Percentiles rank a stretch among this genome's conserved stretches.
Conservation (phyloP, 2,329 filamentous ascomycete genomes). For the Alternaria ventricosa region DNA sequence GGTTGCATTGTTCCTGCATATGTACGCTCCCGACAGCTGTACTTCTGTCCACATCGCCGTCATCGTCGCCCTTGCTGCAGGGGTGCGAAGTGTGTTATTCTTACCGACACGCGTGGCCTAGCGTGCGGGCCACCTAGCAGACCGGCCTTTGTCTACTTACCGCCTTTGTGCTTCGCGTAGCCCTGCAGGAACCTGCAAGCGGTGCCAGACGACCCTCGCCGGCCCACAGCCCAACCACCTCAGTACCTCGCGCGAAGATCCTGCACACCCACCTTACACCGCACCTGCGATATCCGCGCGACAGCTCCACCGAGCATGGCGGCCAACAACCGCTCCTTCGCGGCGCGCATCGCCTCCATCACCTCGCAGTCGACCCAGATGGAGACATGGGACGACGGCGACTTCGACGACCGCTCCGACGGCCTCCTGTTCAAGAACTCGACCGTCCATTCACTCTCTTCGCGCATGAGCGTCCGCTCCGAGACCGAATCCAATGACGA, state of each 20-base stretch:
- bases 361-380: constrained; percentile 62
- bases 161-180: constrained; percentile 11
- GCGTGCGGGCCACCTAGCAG: constrained; percentile 7
- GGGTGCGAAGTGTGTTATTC: neutral
- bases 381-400: constrained; percentile 69
- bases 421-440: constrained; percentile 77
- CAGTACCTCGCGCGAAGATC: constrained; percentile 9
- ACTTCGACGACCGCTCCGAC: constrained; percentile 51
- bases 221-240: constrained; percentile 14
- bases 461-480: constrained; percentile 81
- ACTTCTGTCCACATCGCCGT: neutral
- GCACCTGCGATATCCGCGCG: constrained; percentile 24
- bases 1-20: neutral
- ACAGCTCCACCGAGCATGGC: constrained; percentile 32
- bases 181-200: constrained; percentile 11
- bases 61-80: constrained; percentile 1
- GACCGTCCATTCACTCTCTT: constrained; percentile 77
- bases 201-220: constrained; percentile 5
- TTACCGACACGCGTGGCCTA: constrained; percentile 5
- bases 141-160: constrained; percentile 7
- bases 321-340: constrained; percentile 46
- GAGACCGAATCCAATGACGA: constrained; percentile 82
- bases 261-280: constrained; percentile 17
- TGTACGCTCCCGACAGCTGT: neutral
- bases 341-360: constrained; percentile 56